Evolutionary conservation across 495 filamentous ascomycete species (phyloP).

Genomic region (Penicillium paxilli): DNA sequence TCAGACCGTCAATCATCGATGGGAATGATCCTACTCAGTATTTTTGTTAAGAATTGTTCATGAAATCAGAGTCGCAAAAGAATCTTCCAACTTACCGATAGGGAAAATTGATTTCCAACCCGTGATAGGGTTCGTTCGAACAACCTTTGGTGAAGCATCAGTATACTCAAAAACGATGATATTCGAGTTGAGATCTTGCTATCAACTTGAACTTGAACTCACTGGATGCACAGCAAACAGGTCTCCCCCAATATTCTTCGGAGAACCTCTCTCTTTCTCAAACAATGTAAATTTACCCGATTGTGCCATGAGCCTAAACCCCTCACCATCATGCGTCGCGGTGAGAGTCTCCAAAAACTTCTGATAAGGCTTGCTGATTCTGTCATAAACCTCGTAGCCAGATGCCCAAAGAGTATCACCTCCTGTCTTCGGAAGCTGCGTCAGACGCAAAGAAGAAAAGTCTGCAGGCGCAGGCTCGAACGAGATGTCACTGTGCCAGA

Average conservation of each 20-base stretch:
- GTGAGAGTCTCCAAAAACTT: slow-evolving; percentile 65
- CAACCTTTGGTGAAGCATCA: slow-evolving; percentile 26
- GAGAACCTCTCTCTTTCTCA: slow-evolving; percentile 55
- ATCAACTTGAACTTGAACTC: background rate
- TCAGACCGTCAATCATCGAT: slow-evolving; percentile 15
- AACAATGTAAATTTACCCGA: slow-evolving; percentile 49
- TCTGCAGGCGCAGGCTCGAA: slow-evolving; percentile 63
- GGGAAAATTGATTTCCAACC: slow-evolving; percentile 78
- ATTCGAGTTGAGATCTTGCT: too few species aligned
- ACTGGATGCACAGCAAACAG: slow-evolving; percentile 61
- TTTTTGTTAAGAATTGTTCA: background rate
- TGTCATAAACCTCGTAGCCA: slow-evolving; percentile 73
- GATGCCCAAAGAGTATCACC: slow-evolving; percentile 70
- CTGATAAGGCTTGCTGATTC: slow-evolving; percentile 59
- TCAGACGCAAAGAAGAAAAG: slow-evolving; percentile 56
- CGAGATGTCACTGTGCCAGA: slow-evolving; percentile 64
- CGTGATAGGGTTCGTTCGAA: slow-evolving; percentile 74
- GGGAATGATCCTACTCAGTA: slow-evolving; percentile 20
- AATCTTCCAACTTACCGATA: slow-evolving; percentile 30
- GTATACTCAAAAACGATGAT: too few species aligned
- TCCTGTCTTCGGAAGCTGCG: slow-evolving; percentile 60
- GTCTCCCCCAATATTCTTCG: slow-evolving; percentile 57
- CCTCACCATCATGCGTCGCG: slow-evolving; percentile 45
- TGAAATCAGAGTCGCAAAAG: background rate
- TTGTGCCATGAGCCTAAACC: slow-evolving; percentile 16